Evolutionary conservation across 352 stramenopile genomes (phyloP), one percentile per base, ranked within the genome.

Genomic region (Pythium volutum): DNA sequence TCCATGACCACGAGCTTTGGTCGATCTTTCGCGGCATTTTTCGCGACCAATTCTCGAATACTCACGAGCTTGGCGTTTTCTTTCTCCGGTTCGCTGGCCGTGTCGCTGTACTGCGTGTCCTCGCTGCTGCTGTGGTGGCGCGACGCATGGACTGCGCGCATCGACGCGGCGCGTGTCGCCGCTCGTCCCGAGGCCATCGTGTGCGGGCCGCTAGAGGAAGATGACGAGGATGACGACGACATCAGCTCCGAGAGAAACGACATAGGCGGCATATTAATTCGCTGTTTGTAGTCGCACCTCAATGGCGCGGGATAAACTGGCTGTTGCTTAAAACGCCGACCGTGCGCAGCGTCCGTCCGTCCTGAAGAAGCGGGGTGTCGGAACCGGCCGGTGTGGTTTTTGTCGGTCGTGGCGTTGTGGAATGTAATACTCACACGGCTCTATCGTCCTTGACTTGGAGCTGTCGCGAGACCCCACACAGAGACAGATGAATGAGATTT

Each of bases 241-340:
- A 87, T 80, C 55, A 87, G 71, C 74, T 79, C 73, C 33, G 77
- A 79, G 52, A 87, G 73, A 64, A 87, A 87, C 57, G 77, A 70
- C 52, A 66, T 84, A 57, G 77, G 75, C 66, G 77, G 63, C 77
- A 87, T 87, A 33, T 29, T 63, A 10, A n/a, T 27, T 48, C 29
- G 47, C 29, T 54, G 47, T 20, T 20, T 43, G 49, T 56, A 46
- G 49, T 56, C 49, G 49, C 49, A 56, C 49, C 49, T 56, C 49
- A 36, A 16, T 10, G 20, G n/a, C n/a, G n/a, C 18, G 42, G 27
- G 31, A 36, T 11, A 36, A 36, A 29, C 14, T 36, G 31, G 49
- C 27, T 31, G 49, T 43, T 56, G 33, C 26, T 43, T n/a, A 46
- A 33, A 43, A 43, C 18, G 6, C 14, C 7, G 36, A 1, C 14